These are phyloP conservation scores for Globisporangium carolinianum DNA, from an alignment of 352 stramenopile species.

Conservation along the genomic window DNA sequence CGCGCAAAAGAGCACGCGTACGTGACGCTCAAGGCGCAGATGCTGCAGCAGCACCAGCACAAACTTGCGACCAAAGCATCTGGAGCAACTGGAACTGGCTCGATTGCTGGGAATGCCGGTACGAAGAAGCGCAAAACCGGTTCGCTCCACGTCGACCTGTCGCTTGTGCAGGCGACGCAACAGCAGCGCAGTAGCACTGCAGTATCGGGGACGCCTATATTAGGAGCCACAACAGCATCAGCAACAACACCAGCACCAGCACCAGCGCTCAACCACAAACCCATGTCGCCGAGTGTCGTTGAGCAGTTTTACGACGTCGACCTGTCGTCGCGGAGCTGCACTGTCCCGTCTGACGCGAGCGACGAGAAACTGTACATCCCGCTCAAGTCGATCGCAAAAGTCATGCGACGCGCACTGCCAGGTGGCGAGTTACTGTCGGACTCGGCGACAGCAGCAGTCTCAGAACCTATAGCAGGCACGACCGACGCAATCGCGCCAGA, in stretches of 20 bases:
- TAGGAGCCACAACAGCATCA: neutral
- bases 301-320: conserved; percentile 71
- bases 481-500: too few relatives aligned
- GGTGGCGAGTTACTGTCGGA: conserved; percentile 1
- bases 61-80: conserved; percentile 14
- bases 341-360: conserved; percentile 24
- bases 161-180: neutral
- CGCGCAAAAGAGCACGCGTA: conserved; percentile 48
- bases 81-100: conserved; percentile 8
- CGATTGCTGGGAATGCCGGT: too few relatives aligned
- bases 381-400: conserved; percentile 52
- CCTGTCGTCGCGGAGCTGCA: conserved; percentile 40
- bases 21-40: conserved; percentile 48
- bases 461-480: neutral
- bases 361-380: conserved; percentile 81
- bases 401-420: conserved; percentile 58
- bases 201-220: neutral
- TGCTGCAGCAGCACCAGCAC: conserved; percentile 40
- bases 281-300: conserved; percentile 43
- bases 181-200: conserved; percentile 16
- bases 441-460: neutral
- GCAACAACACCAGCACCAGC: conserved; percentile 5
- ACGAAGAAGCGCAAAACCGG: neutral
- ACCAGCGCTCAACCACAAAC: conserved; percentile 1
- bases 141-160: neutral